These are phyloP conservation scores for Pythium grandisporangium DNA, from an alignment of 352 stramenopile genomes.

Conservation along the genomic window DNA sequence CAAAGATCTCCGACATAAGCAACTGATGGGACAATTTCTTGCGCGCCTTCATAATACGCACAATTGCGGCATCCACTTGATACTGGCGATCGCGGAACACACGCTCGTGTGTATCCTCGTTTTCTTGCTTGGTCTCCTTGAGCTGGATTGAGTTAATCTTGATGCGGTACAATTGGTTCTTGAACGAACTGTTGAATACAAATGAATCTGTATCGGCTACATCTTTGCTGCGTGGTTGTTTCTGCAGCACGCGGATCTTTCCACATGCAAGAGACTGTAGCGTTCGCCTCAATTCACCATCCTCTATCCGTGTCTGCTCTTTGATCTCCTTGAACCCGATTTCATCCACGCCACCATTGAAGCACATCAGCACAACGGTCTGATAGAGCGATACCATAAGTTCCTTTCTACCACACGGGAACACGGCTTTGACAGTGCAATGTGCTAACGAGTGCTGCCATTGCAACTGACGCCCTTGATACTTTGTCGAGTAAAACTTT, in stretches of 20 bases:
- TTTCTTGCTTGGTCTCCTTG: constrained; percentile 92
- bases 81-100: constrained; percentile 92
- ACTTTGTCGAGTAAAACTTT: constrained; percentile 85
- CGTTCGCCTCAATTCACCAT: constrained; percentile 83
- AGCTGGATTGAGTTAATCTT: constrained; percentile 95
- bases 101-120: constrained; percentile 90
- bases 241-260: constrained; percentile 85
- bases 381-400: constrained; percentile 85
- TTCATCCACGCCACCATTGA: constrained; percentile 48
- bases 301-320: constrained; percentile 82
- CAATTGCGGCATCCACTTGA: constrained; percentile 93
- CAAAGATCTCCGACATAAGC: constrained; percentile 95
- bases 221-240: constrained; percentile 81
- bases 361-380: constrained; percentile 81
- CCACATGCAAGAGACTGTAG: constrained; percentile 86
- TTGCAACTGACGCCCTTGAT: constrained; percentile 81
- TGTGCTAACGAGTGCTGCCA: constrained; percentile 89
- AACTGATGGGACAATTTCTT: constrained; percentile 94
- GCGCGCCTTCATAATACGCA: constrained; percentile 99
- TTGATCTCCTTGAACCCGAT: constrained; percentile 84
- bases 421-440: constrained; percentile 82
- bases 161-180: constrained; percentile 85
- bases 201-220: constrained; percentile 83
- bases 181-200: constrained; percentile 81
- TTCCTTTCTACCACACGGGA: constrained; percentile 79